Percentiles rank a stretch among this genome's conserved stretches.
Conservation (phyloP, 2,329 filamentous ascomycete genomes). For the Eurotiales sp. region DNA sequence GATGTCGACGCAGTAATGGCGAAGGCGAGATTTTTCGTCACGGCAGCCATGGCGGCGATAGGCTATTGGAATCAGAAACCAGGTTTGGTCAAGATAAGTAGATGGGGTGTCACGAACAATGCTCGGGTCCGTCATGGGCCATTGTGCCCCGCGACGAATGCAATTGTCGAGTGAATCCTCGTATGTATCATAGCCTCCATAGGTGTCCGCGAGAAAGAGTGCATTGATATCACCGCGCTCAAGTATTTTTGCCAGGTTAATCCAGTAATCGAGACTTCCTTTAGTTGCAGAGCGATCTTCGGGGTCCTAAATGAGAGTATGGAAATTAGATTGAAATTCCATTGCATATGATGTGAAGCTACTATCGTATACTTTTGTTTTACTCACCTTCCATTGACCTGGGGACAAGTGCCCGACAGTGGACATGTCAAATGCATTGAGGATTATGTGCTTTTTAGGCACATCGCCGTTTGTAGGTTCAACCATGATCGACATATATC, state of each 20-base stretch:
- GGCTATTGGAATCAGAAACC: conserved; percentile 37
- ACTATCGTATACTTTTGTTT: no score
- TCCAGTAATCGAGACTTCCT: conserved; percentile 59
- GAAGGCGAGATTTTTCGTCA: conserved; percentile 61
- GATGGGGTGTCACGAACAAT: conserved; percentile 47
- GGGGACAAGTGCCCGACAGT: conserved; percentile 44
- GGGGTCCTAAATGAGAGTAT: conserved; percentile 45
- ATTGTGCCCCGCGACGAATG: conserved; percentile 60
- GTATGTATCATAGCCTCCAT: conserved; percentile 62
- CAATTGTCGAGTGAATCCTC: conserved; percentile 58
- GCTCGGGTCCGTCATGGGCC: conserved; percentile 62
- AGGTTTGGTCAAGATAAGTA: background rate
- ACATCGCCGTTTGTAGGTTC: background rate
- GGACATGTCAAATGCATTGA: conserved; percentile 49
- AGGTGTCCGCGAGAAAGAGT: conserved; percentile 63
- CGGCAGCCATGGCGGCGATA: conserved; percentile 63
- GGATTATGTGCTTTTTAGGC: conserved; percentile 16
- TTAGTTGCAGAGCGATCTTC: conserved; percentile 60
- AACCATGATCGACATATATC: background rate
- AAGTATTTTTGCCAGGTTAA: conserved; percentile 59
- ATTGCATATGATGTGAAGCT: no score
- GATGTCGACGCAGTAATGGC: conserved; percentile 62
- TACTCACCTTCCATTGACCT: conserved; percentile 50
- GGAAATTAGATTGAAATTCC: conserved; percentile 1
- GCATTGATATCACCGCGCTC: conserved; percentile 62